These are phyloP conservation scores for Leccinum sublutescens DNA, from an alignment of 768 basidiomycete genomes.

Conservation along the genomic window DNA sequence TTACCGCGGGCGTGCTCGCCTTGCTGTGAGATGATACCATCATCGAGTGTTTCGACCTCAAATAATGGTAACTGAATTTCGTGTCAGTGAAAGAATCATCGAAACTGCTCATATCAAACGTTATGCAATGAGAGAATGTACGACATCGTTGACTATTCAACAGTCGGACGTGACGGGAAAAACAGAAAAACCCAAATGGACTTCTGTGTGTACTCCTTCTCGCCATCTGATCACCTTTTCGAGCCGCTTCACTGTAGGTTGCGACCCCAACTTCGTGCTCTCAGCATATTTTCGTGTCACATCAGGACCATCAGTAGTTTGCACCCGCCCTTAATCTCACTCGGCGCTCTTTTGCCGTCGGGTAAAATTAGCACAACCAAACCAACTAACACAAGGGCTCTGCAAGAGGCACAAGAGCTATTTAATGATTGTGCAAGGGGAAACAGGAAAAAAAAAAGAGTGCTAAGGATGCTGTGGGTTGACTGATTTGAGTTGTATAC, in stretches of 20 bases:
- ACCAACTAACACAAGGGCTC: too few species aligned
- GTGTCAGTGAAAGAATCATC: background rate
- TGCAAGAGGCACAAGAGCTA: too few species aligned
- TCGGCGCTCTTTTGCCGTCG: too few species aligned
- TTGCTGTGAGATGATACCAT: background rate
- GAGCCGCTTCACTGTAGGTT: background rate
- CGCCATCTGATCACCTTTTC: background rate
- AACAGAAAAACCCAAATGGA: background rate
- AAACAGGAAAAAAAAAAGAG: too few species aligned
- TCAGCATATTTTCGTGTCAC: background rate
- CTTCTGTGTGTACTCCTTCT: background rate
- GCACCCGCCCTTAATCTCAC: too few species aligned
- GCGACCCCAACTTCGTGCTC: background rate
- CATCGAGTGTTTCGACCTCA: background rate
- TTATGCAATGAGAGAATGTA: background rate
- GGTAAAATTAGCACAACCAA: too few species aligned
- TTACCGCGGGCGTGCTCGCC: background rate
- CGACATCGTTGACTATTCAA: background rate
- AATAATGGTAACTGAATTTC: background rate
- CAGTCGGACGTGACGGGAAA: background rate
- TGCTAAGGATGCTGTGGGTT: too few species aligned
- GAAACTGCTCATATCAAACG: background rate
- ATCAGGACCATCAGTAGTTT: too few species aligned
- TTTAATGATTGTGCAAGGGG: too few species aligned
- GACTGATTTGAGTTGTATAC: too few species aligned